Evolutionary conservation across 2,329 filamentous ascomycete species (phyloP), one percentile per base, ranked within the genome.

Genomic region (Chrysoporthe cubensis): DNA sequence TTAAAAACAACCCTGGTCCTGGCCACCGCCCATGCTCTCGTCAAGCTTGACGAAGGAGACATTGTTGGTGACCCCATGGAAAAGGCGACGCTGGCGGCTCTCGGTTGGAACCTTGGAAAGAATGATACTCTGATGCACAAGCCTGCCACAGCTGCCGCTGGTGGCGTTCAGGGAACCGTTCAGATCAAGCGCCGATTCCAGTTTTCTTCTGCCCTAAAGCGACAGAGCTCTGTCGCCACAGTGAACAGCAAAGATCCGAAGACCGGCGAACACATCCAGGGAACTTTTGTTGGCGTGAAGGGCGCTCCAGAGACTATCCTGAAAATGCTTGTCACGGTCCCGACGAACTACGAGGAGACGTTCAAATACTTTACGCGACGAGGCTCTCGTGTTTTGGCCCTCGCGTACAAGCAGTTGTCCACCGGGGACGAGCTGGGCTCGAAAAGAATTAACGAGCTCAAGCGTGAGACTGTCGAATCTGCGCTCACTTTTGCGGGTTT

Each of bases 61-160:
- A 91, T 98, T 73, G 96, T 99, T 57, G 96, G 96, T 75, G 96
- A 99, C 76, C 96, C 96, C 2, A 99, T 99, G 96, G 96, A 99
- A 77, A 98, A 98, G 81, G 96, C 96, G 57, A 98, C 96, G 1
- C 83, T 99, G 40, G 84, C 86, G 61, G 94, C 95, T 66, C 89
- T 99, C 13, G 94, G 95, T 65, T 99, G 96, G 96, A 90, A 87
- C 66, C 86, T 99, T n/a, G 94, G 94, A 60, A 91, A 89, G 75
- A 96, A 97, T 72, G 95, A 99, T 75, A 90, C 87, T 43, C 86
- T 99, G 18, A 88, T 88, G 40, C 91, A 89, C 78, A 94, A 92
- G 77, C 79, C 83, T 13, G 76, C 80, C 2, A 77, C 81, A 16
- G 78, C 82, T 32, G 78, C 82, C 11, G 80, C 80, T 46, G 82